A percentile compares a stretch with the other conserved stretches of the same genome.
phyloP scores from a whole-genome alignment of 192 early-diverging fungal genomes.

The Dissophora globulifera region DNA sequence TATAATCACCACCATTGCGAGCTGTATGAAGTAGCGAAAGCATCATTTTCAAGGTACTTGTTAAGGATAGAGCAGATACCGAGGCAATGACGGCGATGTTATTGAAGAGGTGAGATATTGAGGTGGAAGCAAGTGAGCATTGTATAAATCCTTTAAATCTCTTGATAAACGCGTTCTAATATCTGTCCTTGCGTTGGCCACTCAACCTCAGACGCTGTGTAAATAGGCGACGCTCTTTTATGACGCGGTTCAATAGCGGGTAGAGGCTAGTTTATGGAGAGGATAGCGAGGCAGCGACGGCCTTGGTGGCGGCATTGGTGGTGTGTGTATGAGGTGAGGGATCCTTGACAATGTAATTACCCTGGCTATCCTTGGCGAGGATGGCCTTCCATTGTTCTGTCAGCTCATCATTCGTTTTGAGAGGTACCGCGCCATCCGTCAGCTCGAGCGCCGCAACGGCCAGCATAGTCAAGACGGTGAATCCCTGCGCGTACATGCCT shows the following conservation, averaged over 20 bases:
- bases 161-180: too few species aligned
- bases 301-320: background rate
- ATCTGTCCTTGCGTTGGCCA: too few species aligned
- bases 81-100: too few species aligned
- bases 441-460: conserved; percentile 44
- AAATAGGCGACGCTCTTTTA: too few species aligned
- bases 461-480: conserved; percentile 48
- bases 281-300: conserved; percentile 8
- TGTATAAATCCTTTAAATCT: too few species aligned
- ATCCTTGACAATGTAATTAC: conserved; percentile 48
- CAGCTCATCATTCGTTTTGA: conserved; percentile 24
- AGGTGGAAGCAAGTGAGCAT: too few species aligned
- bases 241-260: background rate
- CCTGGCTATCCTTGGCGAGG: conserved; percentile 46
- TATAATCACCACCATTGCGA: too few species aligned
- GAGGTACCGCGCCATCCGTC: conserved; percentile 21
- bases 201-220: too few species aligned
- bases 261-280: background rate
- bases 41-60: too few species aligned
- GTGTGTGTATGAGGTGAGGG: background rate
- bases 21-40: too few species aligned
- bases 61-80: too few species aligned
- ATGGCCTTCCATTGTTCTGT: conserved; percentile 52
- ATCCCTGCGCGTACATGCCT: conserved; percentile 53
- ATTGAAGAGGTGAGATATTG: too few species aligned